Evolutionary conservation across 106 monocot species (phyloP), one percentile per base, ranked within the genome.

Genomic region (Dendrobium nobile): DNA sequence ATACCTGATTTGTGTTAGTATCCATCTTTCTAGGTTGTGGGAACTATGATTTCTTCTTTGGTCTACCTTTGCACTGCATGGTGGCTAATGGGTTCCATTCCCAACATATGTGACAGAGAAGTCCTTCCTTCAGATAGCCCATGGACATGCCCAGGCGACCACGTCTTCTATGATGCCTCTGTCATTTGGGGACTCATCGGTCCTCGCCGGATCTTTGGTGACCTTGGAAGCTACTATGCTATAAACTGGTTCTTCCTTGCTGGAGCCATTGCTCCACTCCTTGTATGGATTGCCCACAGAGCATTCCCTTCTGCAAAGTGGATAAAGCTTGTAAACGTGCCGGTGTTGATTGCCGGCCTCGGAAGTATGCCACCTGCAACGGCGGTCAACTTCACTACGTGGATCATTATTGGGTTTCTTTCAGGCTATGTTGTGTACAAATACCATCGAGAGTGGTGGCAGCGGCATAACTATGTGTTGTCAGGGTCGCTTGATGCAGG

Each of bases 141-240:
- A 0, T 96, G 96, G 96, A 96, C 96, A 2, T 94, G 96, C 83
- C 96, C 96, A 2, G 73, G 84, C 5, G 96, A 93, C 82, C 87
- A 87, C 10, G 92, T 94, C 47, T 96, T 96, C 88, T 96, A 89
- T 61, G 92, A 92, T 54, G 96, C 96, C 20, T 93, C 96, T 7
- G 96, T 93, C 81, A 92, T 96, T 26, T 96, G 93, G 96, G 96
- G 96, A 2, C 93, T 96, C 43, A 85, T 96, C 27, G 88, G 93
- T 7, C 96, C 96, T 3, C 91, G 90, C 44, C 74, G 96, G 27
- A 96, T 96, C 84, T 96, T 96, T 73, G 96, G 96, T 2, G 75
- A 92, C 78, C 86, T 96, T 5, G 96, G 96, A 73, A 82, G 55
- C 41, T 88, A 88, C 78, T 70, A 85, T 0, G 88, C 87, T 41